phyloP scores from a whole-genome alignment of 139 green algal genomes.

The Dunaliella primolecta region DNA sequence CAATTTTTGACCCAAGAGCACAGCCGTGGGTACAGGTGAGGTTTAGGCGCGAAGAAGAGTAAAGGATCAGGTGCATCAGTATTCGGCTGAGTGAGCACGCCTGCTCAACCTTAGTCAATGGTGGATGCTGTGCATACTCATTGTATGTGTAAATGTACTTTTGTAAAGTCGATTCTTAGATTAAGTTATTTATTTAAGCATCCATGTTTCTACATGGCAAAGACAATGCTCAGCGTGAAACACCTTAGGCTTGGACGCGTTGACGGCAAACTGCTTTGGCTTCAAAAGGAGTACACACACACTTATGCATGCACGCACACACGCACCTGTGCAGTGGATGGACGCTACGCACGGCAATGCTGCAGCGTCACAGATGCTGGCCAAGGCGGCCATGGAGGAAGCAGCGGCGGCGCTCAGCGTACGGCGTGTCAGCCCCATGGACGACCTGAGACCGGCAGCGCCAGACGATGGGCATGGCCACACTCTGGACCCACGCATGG shows the following conservation, averaged over 20 bases:
- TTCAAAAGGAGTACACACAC: not conserved
- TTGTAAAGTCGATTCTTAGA: too few species aligned
- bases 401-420: constrained; percentile 73
- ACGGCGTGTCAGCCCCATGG: constrained; percentile 49
- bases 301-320: not conserved
- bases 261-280: too few species aligned
- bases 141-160: too few species aligned
- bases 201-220: too few species aligned
- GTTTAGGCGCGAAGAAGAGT: not conserved
- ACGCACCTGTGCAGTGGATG: constrained; percentile 69
- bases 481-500: constrained; percentile 15
- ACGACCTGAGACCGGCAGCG: constrained; percentile 47
- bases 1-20: constrained; percentile 77
- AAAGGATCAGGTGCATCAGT: too few species aligned
- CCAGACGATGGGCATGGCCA: not conserved
- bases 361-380: constrained; percentile 66
- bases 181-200: too few species aligned
- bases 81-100: too few species aligned
- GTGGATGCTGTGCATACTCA: too few species aligned
- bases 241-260: too few species aligned
- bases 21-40: constrained; percentile 16
- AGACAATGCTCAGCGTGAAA: too few species aligned
- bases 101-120: too few species aligned
- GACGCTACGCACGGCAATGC: constrained; percentile 64
- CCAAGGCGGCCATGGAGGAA: constrained; percentile 78